These are phyloP conservation scores for Hapsidospora chrysogenum DNA, from an alignment of 495 filamentous ascomycete species.

Conservation along the genomic window DNA sequence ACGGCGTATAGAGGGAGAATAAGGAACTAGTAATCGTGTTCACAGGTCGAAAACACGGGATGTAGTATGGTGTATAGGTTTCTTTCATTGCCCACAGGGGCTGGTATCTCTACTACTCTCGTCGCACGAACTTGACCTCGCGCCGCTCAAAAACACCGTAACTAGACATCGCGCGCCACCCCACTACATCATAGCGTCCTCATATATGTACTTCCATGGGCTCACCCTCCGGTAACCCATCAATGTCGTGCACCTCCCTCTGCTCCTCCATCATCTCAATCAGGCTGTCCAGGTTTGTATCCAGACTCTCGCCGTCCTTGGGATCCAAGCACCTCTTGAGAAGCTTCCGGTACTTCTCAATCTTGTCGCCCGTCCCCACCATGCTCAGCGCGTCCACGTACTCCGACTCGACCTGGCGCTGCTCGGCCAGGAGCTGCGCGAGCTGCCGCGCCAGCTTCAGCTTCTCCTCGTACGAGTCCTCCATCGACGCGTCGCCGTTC, in stretches of 20 bases:
- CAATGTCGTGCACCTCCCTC: slow-evolving; percentile 3
- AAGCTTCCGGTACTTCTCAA: slow-evolving; percentile 29
- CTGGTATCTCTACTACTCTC: not conserved
- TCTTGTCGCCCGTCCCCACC: slow-evolving; percentile 27
- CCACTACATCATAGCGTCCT: not conserved
- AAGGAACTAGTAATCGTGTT: not conserved
- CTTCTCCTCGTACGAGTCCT: slow-evolving; percentile 17
- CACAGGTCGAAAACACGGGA: not conserved
- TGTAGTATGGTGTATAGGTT: not conserved
- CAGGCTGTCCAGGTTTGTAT: slow-evolving; percentile 27
- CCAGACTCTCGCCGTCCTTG: slow-evolving; percentile 27
- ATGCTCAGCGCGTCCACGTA: slow-evolving; percentile 29
- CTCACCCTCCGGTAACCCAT: slow-evolving; percentile 1
- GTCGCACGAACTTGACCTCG: not conserved
- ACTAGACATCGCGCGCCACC: not conserved
- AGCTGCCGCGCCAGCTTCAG: slow-evolving; percentile 22
- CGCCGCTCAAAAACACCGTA: too few species aligned
- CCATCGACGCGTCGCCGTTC: slow-evolving; percentile 12
- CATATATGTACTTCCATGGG: slow-evolving; percentile 1
- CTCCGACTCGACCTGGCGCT: slow-evolving; percentile 22
- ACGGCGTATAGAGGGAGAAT: too few species aligned
- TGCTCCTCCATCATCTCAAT: slow-evolving; percentile 37
- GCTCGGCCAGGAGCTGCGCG: slow-evolving; percentile 15
- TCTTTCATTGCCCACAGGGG: not conserved
- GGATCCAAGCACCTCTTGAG: slow-evolving; percentile 25